These are phyloP conservation scores for Neopestalotiopsis clavispora DNA, from an alignment of 2,329 filamentous ascomycete genomes.

Conservation along the genomic window DNA sequence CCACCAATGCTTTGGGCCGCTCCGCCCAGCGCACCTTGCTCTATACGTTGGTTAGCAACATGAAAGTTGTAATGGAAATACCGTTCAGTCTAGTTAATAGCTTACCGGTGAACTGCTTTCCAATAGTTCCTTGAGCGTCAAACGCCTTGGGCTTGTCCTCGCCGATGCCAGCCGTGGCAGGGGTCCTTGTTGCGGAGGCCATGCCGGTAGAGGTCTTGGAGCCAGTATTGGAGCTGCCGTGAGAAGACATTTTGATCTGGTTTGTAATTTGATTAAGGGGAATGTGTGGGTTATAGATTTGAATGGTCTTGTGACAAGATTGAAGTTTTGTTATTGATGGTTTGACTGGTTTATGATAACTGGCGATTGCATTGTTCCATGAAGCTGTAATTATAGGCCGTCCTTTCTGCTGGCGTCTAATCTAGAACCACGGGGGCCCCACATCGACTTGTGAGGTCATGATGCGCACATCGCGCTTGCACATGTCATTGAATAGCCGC, in stretches of 20 bases:
- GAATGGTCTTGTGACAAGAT: no score
- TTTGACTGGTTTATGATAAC: no score
- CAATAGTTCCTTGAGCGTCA: slow-evolving; percentile 55
- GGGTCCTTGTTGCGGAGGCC: slow-evolving; percentile 32
- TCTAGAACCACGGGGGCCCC: not conserved
- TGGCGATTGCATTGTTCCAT: not conserved
- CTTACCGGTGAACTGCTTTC: slow-evolving; percentile 60
- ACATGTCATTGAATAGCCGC: slow-evolving; percentile 12
- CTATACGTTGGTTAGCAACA: slow-evolving; percentile 26
- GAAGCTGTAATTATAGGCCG: not conserved
- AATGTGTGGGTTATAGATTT: no score
- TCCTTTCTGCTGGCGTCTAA: not conserved
- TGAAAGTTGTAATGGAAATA: not conserved
- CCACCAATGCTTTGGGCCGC: slow-evolving; percentile 56
- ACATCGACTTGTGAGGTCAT: slow-evolving; percentile 14
- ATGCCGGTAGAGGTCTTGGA: slow-evolving; percentile 34
- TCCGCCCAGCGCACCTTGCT: slow-evolving; percentile 54
- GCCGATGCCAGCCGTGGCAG: slow-evolving; percentile 35
- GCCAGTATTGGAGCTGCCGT: slow-evolving; percentile 37
- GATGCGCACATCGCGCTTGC: slow-evolving; percentile 14
- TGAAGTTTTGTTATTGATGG: no score
- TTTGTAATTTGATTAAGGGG: not conserved
- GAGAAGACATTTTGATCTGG: slow-evolving; percentile 32
- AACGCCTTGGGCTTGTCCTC: slow-evolving; percentile 45
- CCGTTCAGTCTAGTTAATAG: not conserved